These are phyloP conservation scores for Plectranthus barbatus DNA, from an alignment of 257 asterid species.

Conservation along the genomic window DNA sequence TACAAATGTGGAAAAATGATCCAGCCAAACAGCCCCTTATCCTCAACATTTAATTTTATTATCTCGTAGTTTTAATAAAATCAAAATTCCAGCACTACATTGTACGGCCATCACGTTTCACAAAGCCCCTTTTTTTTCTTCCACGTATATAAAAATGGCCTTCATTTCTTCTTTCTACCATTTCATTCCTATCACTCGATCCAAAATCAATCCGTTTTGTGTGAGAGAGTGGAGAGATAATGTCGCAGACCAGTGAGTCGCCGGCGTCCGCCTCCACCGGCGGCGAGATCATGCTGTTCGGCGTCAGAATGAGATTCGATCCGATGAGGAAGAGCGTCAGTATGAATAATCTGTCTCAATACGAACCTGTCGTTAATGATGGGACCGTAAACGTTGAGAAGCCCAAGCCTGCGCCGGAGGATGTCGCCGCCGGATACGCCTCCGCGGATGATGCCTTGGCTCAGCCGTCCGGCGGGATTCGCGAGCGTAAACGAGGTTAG, in stretches of 20 bases:
- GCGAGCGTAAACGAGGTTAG: constrained; percentile 93
- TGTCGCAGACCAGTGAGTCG: constrained; percentile 31
- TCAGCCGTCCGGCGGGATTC: constrained; percentile 36
- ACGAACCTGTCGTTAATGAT: constrained; percentile 28
- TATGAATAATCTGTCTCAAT: constrained; percentile 71
- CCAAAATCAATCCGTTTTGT: constrained; percentile 6
- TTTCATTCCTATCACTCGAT: constrained; percentile 17
- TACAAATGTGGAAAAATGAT: neutral
- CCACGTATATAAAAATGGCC: constrained; percentile 22
- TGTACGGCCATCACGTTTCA: constrained; percentile 40
- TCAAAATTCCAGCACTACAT: constrained; percentile 23
- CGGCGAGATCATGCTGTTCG: constrained; percentile 71
- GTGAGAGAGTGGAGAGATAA: neutral
- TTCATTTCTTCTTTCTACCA: constrained; percentile 11
- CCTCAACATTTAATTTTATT: neutral
- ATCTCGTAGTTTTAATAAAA: neutral
- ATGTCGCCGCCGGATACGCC: constrained; percentile 41
- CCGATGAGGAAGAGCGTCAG: constrained; percentile 90
- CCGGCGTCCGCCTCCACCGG: constrained; percentile 28
- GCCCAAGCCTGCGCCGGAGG: constrained; percentile 29
- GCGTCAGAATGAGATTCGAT: constrained; percentile 74
- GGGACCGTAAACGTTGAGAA: constrained; percentile 15
- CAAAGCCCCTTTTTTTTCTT: constrained; percentile 12
- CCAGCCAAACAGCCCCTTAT: constrained; percentile 3
- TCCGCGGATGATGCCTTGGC: constrained; percentile 71